Evolutionary conservation across 768 basidiomycete species (phyloP), one percentile per base, ranked within the genome.

Genomic region (Calocera cornea): DNA sequence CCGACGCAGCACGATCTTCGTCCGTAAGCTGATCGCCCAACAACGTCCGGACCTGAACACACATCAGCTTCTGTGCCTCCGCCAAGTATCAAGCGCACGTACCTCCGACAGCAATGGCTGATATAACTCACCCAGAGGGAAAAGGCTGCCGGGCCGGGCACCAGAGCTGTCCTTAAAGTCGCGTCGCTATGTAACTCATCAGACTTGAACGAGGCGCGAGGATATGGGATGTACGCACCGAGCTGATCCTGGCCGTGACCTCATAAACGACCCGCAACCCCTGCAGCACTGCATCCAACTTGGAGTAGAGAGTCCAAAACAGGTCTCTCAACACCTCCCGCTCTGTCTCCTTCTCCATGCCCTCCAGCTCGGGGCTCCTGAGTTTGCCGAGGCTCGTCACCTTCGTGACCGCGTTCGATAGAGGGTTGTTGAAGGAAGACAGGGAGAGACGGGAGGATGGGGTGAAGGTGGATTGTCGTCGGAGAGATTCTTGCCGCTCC

Each of bases 271-370:
- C 87, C 65, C 94, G 81, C 69, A 97, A 79, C 11, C 95, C 92
- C 75, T 99, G 95, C 16, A 89, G 83, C 22, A 98, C 90, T 34
- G 97, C 97, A 73, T 94, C 88, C 60, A 99, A 73, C 76, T 99
- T 98, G 17, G 93, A 97, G 75, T 92, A 99, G 17, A 95, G 74
- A 1, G 95, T 97, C 95, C 95, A 98, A 76, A 98, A 98, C 38
- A 99, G 81, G 75, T 98, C 97, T 68, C 80, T 83, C 66, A 99
- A 76, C 16, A 89, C 88, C 73, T 95, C 93, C 68, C 92, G 90
- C 72, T 97, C 90, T 19, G 82, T 79, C 34, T 85, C 83, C 69
- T 87, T 89, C 0, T 85, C 79, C 19, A 87, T 84, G 7, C 86
- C 84, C 72, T 92, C 92, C 70, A 92, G 75, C 1, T 87, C 87